Conservation (phyloP, 2,329 filamentous ascomycete species). For the Penicillium polonicum region DNA sequence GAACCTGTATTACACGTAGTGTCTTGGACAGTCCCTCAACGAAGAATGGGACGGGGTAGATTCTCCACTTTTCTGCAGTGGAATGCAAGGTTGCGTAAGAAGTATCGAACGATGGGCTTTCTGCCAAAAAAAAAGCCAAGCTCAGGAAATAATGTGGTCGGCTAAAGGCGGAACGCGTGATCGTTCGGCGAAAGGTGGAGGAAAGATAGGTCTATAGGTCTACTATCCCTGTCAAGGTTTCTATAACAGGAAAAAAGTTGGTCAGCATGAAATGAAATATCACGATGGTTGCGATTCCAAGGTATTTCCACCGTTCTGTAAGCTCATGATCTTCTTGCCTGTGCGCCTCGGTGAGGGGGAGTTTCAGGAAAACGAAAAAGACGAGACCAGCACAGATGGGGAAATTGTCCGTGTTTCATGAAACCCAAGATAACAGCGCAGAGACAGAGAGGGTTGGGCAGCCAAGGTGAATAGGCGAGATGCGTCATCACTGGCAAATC, state of each 20-base stretch:
- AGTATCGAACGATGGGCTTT: neutral
- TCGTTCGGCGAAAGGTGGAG: constrained; percentile 2
- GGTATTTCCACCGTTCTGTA: neutral
- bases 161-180: constrained; percentile 16
- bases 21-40: constrained; percentile 4
- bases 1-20: constrained; percentile 7
- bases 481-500: constrained; percentile 5
- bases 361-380: neutral
- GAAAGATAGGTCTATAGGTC: constrained; percentile 1
- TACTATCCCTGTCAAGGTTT: constrained; percentile 1
- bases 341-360: neutral
- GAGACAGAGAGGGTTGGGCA: neutral
- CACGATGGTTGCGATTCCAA: neutral
- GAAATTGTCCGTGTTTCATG: neutral
- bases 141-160: constrained; percentile 10
- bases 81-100: constrained; percentile 17
- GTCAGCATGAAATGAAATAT: constrained; percentile 11
- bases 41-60: constrained; percentile 6
- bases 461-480: neutral
- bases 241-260: constrained; percentile 7
- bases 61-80: constrained; percentile 18
- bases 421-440: neutral
- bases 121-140: neutral
- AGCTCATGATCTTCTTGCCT: neutral
- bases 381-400: neutral